Conservation (phyloP, 75 land plant genomes). For the Larix kaempferi region DNA sequence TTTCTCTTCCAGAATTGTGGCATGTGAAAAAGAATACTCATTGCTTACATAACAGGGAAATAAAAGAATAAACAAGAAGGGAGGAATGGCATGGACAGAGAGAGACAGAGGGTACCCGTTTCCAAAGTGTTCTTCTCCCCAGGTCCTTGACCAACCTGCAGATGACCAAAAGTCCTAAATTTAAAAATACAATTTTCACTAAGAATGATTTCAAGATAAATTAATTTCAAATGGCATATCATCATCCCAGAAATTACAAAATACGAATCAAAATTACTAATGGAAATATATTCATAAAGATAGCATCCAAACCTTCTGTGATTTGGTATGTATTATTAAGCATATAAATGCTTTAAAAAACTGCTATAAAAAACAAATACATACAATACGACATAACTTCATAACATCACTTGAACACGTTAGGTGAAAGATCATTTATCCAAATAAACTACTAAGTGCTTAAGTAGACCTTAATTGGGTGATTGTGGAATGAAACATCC, state of each 20-base stretch:
- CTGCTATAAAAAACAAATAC: not conserved
- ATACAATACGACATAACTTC: not conserved
- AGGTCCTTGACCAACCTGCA: constrained; percentile 94
- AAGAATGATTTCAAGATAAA: not conserved
- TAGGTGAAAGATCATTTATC: not conserved
- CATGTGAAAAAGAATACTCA: not conserved
- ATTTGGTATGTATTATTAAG: not conserved
- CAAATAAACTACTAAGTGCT: not conserved
- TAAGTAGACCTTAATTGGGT: not conserved
- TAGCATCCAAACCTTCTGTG: not conserved
- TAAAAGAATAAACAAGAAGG: not conserved
- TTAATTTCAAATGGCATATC: not conserved
- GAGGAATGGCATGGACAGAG: not conserved
- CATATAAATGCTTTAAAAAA: not conserved
- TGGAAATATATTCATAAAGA: not conserved
- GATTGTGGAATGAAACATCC: not conserved
- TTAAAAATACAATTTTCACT: not conserved
- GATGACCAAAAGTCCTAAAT: not conserved
- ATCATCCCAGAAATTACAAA: not conserved
- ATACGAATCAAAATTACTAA: not conserved
- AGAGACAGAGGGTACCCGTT: constrained; percentile 42
- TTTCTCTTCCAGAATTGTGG: no score
- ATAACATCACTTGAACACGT: not conserved
- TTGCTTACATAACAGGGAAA: not conserved
- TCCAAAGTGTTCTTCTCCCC: constrained; percentile 99